Percentiles rank a stretch among this genome's conserved stretches.
phyloP scores from a whole-genome alignment of 2,329 filamentous ascomycete species.

The Trichoderma hamatum region DNA sequence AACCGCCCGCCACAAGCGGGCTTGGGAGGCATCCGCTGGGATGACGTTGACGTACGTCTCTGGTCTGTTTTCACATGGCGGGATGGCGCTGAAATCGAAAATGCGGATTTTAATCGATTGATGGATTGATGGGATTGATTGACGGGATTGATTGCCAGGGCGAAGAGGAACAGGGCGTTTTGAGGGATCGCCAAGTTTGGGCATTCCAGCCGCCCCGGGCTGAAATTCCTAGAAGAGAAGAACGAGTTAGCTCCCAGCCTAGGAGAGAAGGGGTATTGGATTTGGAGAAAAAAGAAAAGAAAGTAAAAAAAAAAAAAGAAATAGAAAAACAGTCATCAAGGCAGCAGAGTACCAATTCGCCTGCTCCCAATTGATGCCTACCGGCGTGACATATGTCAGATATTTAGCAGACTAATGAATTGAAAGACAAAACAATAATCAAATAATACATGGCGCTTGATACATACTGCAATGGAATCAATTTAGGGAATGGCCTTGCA shows the following conservation, averaged over 20 bases:
- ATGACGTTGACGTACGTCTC: conserved; percentile 26
- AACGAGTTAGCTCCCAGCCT: conserved; percentile 6
- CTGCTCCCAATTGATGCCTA: conserved; percentile 1
- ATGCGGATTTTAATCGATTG: background rate
- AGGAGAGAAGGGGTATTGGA: background rate
- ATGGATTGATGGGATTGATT: background rate
- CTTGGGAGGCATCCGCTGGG: conserved; percentile 21
- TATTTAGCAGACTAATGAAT: background rate
- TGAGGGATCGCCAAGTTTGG: background rate
- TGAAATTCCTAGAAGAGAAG: conserved; percentile 7
- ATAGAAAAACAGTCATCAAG: background rate
- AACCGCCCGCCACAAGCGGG: conserved; percentile 18
- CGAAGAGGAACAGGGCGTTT: background rate
- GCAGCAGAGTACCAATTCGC: background rate
- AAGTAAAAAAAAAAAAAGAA: background rate
- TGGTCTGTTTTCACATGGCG: conserved; percentile 21
- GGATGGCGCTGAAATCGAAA: background rate
- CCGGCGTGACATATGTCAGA: background rate
- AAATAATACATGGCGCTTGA: no score
- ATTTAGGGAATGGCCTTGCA: background rate
- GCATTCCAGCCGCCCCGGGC: conserved; percentile 20
- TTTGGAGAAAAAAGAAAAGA: background rate
- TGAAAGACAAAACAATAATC: background rate
- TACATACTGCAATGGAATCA: background rate
- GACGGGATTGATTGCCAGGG: background rate